These are phyloP conservation scores for Ogataea allantospora DNA, from an alignment of 805 yeast genomes.

Conservation along the genomic window DNA sequence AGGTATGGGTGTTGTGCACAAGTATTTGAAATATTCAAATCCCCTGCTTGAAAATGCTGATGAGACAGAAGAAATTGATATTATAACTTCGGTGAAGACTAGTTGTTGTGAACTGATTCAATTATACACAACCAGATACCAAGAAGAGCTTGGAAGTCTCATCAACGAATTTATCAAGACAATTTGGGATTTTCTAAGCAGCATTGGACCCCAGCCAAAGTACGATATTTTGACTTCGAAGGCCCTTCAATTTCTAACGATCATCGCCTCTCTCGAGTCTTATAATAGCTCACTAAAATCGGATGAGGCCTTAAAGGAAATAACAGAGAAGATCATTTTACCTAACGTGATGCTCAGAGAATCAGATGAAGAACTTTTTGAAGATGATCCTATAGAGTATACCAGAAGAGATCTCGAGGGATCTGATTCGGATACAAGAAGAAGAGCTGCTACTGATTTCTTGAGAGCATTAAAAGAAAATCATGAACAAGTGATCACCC, in stretches of 20 bases:
- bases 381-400: constrained; percentile 94
- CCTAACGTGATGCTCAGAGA: constrained; percentile 88
- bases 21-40: constrained; percentile 66
- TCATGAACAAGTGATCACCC: constrained; percentile 71
- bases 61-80: constrained; percentile 68
- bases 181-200: constrained; percentile 73
- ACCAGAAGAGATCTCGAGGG: constrained; percentile 95
- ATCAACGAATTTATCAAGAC: constrained; percentile 77
- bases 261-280: constrained; percentile 69
- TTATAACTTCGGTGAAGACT: constrained; percentile 70
- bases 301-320: constrained; percentile 64
- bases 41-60: constrained; percentile 53
- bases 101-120: constrained; percentile 82
- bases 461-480: constrained; percentile 80
- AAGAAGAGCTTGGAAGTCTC: constrained; percentile 82
- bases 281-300: constrained; percentile 63
- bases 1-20: constrained; percentile 81
- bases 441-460: constrained; percentile 91
- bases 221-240: constrained; percentile 83
- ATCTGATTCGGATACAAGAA: constrained; percentile 86
- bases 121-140: constrained; percentile 85
- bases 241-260: constrained; percentile 76
- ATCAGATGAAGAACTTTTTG: constrained; percentile 87
- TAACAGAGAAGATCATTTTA: constrained; percentile 77
- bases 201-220: constrained; percentile 66